These are phyloP conservation scores for Strombidium stylifer DNA, from an alignment of 73 alveolate species.

Conservation along the genomic window DNA sequence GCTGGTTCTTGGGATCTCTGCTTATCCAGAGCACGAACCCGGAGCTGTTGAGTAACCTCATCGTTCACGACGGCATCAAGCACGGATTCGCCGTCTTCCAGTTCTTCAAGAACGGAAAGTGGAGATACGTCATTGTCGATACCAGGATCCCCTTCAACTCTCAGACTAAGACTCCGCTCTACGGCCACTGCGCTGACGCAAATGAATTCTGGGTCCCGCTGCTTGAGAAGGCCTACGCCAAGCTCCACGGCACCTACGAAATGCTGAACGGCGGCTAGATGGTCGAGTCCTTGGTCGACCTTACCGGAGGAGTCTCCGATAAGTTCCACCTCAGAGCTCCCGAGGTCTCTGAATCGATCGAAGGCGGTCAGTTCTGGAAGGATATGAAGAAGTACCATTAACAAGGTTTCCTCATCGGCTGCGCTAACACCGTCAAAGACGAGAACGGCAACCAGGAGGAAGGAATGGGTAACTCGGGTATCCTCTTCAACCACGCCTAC, in stretches of 20 bases:
- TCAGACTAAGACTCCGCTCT: constrained; percentile 80
- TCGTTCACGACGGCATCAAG: constrained; percentile 74
- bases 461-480: constrained; percentile 96
- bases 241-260: constrained; percentile 94
- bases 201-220: constrained; percentile 98
- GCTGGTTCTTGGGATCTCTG: constrained; percentile 95
- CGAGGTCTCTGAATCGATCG: constrained; percentile 83
- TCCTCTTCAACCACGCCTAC: constrained; percentile 90
- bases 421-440: constrained; percentile 91
- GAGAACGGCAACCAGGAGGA: constrained; percentile 95
- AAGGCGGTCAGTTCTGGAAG: constrained; percentile 89
- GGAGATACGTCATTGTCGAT: constrained; percentile 96
- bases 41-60: constrained; percentile 67
- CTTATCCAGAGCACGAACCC: constrained; percentile 62
- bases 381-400: constrained; percentile 76
- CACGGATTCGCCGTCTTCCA: constrained; percentile 97
- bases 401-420: constrained; percentile 91
- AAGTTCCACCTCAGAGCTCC: constrained; percentile 83
- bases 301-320: constrained; percentile 97
- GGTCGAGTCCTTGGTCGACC: constrained; percentile 96
- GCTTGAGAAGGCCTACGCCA: constrained; percentile 98
- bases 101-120: constrained; percentile 97
- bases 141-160: constrained; percentile 94
- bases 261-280: constrained; percentile 92
- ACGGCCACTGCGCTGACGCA: constrained; percentile 92